These are phyloP conservation scores for Metschnikowia continentalis DNA, from an alignment of 805 yeast genomes.

Conservation along the genomic window DNA sequence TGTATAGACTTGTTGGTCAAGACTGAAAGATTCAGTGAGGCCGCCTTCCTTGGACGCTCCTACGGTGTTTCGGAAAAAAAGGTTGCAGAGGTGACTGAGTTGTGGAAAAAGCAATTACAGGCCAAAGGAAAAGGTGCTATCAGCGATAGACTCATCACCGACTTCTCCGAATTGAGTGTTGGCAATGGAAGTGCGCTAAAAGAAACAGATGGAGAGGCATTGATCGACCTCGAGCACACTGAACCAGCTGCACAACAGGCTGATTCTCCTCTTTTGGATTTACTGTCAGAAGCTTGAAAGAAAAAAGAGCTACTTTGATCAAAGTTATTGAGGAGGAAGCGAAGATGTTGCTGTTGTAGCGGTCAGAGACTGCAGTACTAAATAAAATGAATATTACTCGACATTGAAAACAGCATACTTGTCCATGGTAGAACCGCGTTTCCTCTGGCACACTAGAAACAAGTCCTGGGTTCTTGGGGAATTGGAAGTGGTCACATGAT, in stretches of 20 bases:
- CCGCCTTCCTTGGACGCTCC: conserved; percentile 72
- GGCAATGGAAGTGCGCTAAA: conserved; percentile 11
- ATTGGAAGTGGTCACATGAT: conserved; percentile 5
- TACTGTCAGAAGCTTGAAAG: conserved; percentile 2
- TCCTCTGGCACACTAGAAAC: conserved; percentile 26
- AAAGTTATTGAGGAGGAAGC: background rate
- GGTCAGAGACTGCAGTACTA: background rate
- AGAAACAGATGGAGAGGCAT: conserved; percentile 11
- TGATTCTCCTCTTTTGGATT: conserved; percentile 10
- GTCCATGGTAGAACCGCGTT: conserved; percentile 8
- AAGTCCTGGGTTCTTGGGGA: conserved; percentile 16
- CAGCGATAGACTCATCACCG: conserved; percentile 57
- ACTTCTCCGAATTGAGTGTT: conserved; percentile 23
- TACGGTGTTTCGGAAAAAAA: conserved; percentile 48
- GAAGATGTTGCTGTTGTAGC: background rate
- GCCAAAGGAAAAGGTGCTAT: conserved; percentile 50
- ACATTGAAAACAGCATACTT: conserved; percentile 15
- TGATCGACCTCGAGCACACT: conserved; percentile 17
- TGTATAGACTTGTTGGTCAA: conserved; percentile 63
- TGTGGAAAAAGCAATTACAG: conserved; percentile 64
- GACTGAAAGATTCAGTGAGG: conserved; percentile 76
- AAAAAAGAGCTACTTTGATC: background rate
- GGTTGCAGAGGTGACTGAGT: conserved; percentile 43
- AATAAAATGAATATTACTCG: background rate
- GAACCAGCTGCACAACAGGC: conserved; percentile 1